A percentile compares a stretch with the other conserved stretches of the same genome.
Conservation (phyloP, 202 grass and related monocot species). For the Brachypodium distachyon region DNA sequence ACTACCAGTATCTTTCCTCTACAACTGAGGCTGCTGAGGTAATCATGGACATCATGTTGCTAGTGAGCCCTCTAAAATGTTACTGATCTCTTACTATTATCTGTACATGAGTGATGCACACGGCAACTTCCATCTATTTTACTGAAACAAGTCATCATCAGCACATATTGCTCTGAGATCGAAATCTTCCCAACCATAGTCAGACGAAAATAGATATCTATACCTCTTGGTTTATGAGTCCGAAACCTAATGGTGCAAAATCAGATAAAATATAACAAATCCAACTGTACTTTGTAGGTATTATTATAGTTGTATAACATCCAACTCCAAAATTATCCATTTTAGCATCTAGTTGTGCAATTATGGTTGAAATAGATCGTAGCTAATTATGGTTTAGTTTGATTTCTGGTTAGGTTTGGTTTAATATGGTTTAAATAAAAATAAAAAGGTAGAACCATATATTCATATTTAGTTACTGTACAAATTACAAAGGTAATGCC, state of each 20-base stretch:
- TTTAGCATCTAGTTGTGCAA: neutral
- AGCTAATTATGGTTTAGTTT: no score
- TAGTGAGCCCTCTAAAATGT: neutral
- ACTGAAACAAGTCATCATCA: neutral
- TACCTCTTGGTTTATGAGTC: neutral
- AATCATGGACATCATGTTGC: conserved; percentile 14
- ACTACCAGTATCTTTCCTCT: conserved; percentile 97
- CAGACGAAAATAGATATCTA: neutral
- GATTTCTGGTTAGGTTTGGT: no score
- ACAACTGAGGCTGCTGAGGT: conserved; percentile 91
- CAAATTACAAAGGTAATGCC: neutral
- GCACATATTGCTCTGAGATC: neutral
- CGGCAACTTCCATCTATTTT: neutral
- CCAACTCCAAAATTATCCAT: neutral
- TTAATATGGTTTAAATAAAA: neutral
- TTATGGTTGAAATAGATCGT: no score
- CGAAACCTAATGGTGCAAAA: neutral
- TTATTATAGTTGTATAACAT: neutral
- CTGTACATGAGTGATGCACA: neutral
- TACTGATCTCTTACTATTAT: neutral
- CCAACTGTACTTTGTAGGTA: neutral
- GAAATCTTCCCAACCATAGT: neutral
- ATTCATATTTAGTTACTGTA: neutral
- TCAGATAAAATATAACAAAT: neutral
- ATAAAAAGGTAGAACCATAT: neutral